A percentile compares a stretch with the other conserved stretches of the same genome.
phyloP scores from a whole-genome alignment of 768 basidiomycete genomes.

The Rhodotorula taiwanensis region DNA sequence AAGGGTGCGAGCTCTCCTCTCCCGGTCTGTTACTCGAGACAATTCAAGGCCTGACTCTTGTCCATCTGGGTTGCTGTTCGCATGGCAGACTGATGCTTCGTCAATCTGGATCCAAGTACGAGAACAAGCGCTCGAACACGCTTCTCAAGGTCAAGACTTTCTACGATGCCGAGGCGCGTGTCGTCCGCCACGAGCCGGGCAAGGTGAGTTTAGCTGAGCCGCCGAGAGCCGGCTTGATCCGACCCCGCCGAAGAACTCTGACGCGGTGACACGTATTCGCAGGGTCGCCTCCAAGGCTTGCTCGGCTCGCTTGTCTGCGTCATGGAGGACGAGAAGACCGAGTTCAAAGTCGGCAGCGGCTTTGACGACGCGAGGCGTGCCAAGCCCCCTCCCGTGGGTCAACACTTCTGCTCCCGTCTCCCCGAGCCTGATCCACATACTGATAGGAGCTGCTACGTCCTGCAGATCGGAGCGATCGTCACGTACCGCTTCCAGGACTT shows the following conservation, averaged over 20 bases:
- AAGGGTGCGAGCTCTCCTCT: constrained; percentile 21
- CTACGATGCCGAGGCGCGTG: constrained; percentile 39
- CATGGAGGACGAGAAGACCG: constrained; percentile 27
- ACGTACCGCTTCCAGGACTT: constrained; percentile 33
- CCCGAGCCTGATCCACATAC: neutral
- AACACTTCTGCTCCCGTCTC: neutral
- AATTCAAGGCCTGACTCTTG: too few relatives aligned
- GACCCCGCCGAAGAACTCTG: too few relatives aligned
- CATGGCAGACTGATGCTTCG: constrained; percentile 36
- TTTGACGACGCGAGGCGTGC: constrained; percentile 31
- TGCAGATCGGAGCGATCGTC: constrained; percentile 36
- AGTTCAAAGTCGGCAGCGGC: constrained; percentile 33
- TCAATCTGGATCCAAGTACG: constrained; percentile 26
- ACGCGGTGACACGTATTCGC: too few relatives aligned
- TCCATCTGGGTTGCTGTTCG: too few relatives aligned
- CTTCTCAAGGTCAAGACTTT: constrained; percentile 40
- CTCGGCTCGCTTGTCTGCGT: constrained; percentile 32
- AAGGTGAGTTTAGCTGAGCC: constrained; percentile 12
- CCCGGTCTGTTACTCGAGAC: too few relatives aligned
- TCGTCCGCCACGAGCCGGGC: constrained; percentile 35
- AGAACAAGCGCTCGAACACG: constrained; percentile 25
- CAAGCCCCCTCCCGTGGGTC: constrained; percentile 26
- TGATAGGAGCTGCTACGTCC: neutral
- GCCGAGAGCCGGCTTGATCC: too few relatives aligned
- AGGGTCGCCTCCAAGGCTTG: constrained; percentile 35